Evolutionary conservation across 495 filamentous ascomycete species (phyloP), one percentile per base, ranked within the genome.

Genomic region (Lentithecium fluviatile): DNA sequence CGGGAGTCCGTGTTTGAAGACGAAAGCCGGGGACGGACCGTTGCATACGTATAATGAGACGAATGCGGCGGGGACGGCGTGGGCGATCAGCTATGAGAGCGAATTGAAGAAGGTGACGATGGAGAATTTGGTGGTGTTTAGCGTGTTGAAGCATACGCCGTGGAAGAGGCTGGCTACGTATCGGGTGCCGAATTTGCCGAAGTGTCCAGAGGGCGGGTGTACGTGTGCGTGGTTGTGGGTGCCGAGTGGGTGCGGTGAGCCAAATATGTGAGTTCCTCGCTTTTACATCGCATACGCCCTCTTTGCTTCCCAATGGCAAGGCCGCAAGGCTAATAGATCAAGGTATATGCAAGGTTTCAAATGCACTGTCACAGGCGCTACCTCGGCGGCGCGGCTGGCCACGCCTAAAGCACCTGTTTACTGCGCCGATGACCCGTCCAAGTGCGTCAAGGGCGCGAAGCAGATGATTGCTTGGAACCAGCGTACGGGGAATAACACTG

Each of bases 191-290:
- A 57, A 69, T 11, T 64, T 83, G 47, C 76, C 77, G 13, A 60
- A 70, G 25, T 84, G 82, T 59, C 78, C 81, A 1, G 56, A 61
- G 1, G 79, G 71, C 3, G 80, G 80, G 17, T 84, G 80, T 58
- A 76, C 70, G 20, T 84, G 82, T 55, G 80, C 81, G 20, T 82
- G 78, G 80, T 75, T 83, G 21, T 84, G 82, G 81, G 74, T 82
- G 37, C 80, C 81, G 1, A 71, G 78, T 42, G 73, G 78, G 17
- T 82, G 79, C 66, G 68, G 80, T 36, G 52, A 74, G 45, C 67
- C 74, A 8, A 80, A 79, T 56, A 76, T 77, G 71, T 62, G 17
- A 19, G 59, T 34, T 19, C 29, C 19, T n/a, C 19, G 29, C 36
- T 45, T 1, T 55, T 20, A 25, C 15, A 23, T 60, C 19, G 32